These are phyloP conservation scores for Myxozyma lipomycoides DNA, from an alignment of 805 yeast species.

Conservation along the genomic window DNA sequence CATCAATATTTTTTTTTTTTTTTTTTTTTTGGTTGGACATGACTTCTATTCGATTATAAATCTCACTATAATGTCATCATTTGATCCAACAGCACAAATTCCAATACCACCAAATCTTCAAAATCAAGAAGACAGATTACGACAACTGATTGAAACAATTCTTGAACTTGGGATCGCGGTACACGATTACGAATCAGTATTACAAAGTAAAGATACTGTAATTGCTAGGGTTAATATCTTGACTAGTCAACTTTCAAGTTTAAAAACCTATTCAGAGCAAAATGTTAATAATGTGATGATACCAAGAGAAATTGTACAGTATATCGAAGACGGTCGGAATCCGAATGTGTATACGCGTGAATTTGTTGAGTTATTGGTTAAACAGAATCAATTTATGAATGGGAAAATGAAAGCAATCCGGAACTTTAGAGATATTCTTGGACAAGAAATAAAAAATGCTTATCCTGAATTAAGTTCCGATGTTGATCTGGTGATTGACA, in stretches of 20 bases:
- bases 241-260: slow-evolving; percentile 14
- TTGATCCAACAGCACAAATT: slow-evolving; percentile 11
- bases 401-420: slow-evolving; percentile 68
- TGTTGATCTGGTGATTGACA: slow-evolving; percentile 38
- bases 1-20: too few species aligned
- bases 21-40: too few species aligned
- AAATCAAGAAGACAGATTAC: slow-evolving; percentile 39
- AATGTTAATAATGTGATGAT: slow-evolving; percentile 30
- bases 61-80: slow-evolving; percentile 10
- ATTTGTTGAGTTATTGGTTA: slow-evolving; percentile 88
- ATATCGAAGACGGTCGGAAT: slow-evolving; percentile 93
- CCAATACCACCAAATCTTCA: slow-evolving; percentile 15
- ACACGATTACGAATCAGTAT: slow-evolving; percentile 89
- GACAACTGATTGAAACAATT: slow-evolving; percentile 67
- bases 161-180: slow-evolving; percentile 87
- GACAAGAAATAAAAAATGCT: slow-evolving; percentile 64
- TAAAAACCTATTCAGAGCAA: slow-evolving; percentile 9
- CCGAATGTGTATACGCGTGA: slow-evolving; percentile 97
- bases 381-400: slow-evolving; percentile 79
- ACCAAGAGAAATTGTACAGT: slow-evolving; percentile 82
- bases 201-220: slow-evolving; percentile 63
- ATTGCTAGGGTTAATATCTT: slow-evolving; percentile 34
- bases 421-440: slow-evolving; percentile 60
- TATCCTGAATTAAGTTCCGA: slow-evolving; percentile 68
- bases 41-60: too few species aligned